phyloP scores from a whole-genome alignment of 2,329 filamentous ascomycete species.

The Exophiala aquamarina region DNA sequence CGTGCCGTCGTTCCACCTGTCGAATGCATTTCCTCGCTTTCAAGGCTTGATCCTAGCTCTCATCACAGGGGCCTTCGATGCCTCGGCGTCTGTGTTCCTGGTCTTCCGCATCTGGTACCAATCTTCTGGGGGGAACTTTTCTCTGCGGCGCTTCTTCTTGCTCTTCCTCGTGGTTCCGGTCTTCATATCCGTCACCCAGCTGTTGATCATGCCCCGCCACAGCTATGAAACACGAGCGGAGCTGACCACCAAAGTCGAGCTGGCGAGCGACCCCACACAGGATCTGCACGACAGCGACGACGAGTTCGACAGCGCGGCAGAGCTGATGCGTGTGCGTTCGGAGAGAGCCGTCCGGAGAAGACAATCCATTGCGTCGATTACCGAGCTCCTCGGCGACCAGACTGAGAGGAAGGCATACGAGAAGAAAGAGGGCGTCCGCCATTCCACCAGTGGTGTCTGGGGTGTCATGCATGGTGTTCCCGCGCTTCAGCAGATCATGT shows the following conservation, averaged over 20 bases:
- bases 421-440: constrained; percentile 64
- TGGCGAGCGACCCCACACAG: constrained; percentile 36
- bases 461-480: constrained; percentile 74
- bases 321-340: constrained; percentile 49
- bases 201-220: constrained; percentile 67
- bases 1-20: constrained; percentile 78
- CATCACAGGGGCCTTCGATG: constrained; percentile 79
- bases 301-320: constrained; percentile 51
- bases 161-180: constrained; percentile 69
- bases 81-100: constrained; percentile 75
- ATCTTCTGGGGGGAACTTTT: constrained; percentile 40
- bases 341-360: constrained; percentile 61
- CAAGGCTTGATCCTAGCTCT: constrained; percentile 75
- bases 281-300: constrained; percentile 48
- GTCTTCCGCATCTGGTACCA: constrained; percentile 73
- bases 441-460: constrained; percentile 74
- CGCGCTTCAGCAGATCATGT: constrained; percentile 69
- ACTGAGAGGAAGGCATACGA: constrained; percentile 61
- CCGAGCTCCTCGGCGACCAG: constrained; percentile 67
- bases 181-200: constrained; percentile 62
- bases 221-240: constrained; percentile 80
- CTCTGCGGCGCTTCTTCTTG: constrained; percentile 67
- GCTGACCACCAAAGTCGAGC: constrained; percentile 68
- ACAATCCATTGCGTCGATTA: constrained; percentile 66
- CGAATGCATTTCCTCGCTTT: constrained; percentile 74